Base-by-base conservation (phyloP, 306 rosid species). In the Gynostemma pentaphyllum region DNA sequence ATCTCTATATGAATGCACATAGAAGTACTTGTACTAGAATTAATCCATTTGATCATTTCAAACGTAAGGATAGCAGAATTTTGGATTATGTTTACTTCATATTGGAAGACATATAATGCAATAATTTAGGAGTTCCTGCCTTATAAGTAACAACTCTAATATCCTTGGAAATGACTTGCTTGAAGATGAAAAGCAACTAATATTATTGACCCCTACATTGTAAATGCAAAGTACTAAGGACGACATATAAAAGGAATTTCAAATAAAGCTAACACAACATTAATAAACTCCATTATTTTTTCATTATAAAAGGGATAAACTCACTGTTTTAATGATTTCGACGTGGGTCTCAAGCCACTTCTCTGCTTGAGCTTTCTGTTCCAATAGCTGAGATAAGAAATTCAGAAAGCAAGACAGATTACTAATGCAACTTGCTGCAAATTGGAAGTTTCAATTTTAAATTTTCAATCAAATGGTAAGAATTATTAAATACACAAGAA, bases 261-360 rank as follows among this genome's bases (percentile, higher is more conserved):
- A 8, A 54, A 28, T 27, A 54, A 26, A 8, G 21, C 13, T 39
- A 59, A 28, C 16, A 14, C 45, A 59, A 1, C 8, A 37, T 21
- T 39, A 36, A 59, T 37, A 12, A 59, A 19, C 16, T 32, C 15
- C 18, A 9, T 6, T 30, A 5, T 15, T 9, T 42, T 42, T 42
- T 42, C 16, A 3, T 1, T 30, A 9, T 42, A 18, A 18, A 65
- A 34, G 42, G 37, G 51, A 19, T 41, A 19, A 48, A 44, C 83
- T 50, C 51, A 79, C 83, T 2, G 26, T 61, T 67, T 40, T 47
- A 41, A 68, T 29, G 22, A 36, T 64, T 75, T 71, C 48, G 22
- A 66, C 30, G 29, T 48, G 66, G 16, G 37, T 40, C 50, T 32
- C 63, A 72, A 47, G 13, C 54, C 66, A 66, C 53, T 37, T 55